Evolutionary conservation across 2,329 filamentous ascomycete species (phyloP), one percentile per base, ranked within the genome.

Genomic region (Scytalidium sp.): DNA sequence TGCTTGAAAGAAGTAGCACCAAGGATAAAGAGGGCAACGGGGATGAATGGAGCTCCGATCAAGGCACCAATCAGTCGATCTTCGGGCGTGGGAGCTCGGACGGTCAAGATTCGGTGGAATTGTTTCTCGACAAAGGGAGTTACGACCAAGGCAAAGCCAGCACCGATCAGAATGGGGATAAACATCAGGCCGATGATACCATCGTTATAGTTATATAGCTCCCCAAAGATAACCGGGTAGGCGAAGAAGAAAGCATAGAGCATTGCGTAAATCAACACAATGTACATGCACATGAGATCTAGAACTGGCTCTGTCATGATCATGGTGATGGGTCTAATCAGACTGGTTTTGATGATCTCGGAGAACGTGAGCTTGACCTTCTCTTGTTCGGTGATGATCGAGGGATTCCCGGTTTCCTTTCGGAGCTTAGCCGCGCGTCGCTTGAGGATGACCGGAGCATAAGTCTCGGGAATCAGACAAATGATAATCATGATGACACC

Each of bases 51-150:
- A 15, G 79, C 79, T 9, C 85, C 87, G 29, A 88, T 61, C 53
- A 88, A 76, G 43, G 78, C 77, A 4, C 80, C 75, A 0, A 80
- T 78, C 2, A 91, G 72, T 58, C 85, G 83, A 67, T 96, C 87
- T 61, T 91, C 89, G 0, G 89, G 76, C 21, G 79, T 82, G 87
- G 96, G 84, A 29, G 82, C 79, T 75, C 97, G 97, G 67, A 99
- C 86, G 13, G 81, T 81, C 36, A 99, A 78, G 69, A 97, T 99
- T 45, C 93, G 85, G 69, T 96, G 89, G 59, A 99, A 94, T 70
- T 93, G 85, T 52, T 80, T 85, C 76, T 94, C 93, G 62, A 94
- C 81, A 0, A 85, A 60, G 0, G 89, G 85, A 1, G 87, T 72
- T 66, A 80, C 87, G n/a, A 70, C 63, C 11, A 87, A 86, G 3